Evolutionary conservation across 257 asterid genomes (phyloP).

Genomic region (Forsythia viridissima): DNA sequence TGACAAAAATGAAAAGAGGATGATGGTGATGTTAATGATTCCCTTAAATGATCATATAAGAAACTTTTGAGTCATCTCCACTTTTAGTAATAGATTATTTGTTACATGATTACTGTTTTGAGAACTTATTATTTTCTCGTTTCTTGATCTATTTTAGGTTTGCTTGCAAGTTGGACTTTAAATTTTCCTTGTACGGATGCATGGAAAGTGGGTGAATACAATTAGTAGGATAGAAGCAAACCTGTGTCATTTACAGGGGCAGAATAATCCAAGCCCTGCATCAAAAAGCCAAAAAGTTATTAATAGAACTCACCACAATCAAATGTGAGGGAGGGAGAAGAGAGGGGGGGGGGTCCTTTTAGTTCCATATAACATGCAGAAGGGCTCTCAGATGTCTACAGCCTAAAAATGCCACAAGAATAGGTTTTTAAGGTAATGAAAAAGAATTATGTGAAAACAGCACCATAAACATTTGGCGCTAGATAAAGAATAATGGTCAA

Average conservation of each 20-base stretch:
- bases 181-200: neutral
- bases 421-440: neutral
- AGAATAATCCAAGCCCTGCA: constrained; percentile 60
- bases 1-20: too few relatives aligned
- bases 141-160: too few relatives aligned
- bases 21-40: too few relatives aligned
- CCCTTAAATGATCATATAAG: too few relatives aligned
- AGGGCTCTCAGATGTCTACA: neutral
- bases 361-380: neutral
- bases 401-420: neutral
- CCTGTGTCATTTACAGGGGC: constrained; percentile 74
- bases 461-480: neutral
- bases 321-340: neutral
- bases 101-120: too few relatives aligned
- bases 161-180: too few relatives aligned
- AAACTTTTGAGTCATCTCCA: too few relatives aligned
- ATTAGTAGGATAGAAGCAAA: constrained; percentile 28
- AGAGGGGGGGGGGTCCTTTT: neutral
- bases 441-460: neutral
- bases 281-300: constrained; percentile 20
- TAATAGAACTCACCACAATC: neutral
- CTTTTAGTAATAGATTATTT: too few relatives aligned
- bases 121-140: too few relatives aligned
- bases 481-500: neutral
- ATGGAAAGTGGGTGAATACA: constrained; percentile 1